Evolutionary conservation across 2,329 filamentous ascomycete genomes (phyloP).

Genomic region (Calonectria fujianensis): DNA sequence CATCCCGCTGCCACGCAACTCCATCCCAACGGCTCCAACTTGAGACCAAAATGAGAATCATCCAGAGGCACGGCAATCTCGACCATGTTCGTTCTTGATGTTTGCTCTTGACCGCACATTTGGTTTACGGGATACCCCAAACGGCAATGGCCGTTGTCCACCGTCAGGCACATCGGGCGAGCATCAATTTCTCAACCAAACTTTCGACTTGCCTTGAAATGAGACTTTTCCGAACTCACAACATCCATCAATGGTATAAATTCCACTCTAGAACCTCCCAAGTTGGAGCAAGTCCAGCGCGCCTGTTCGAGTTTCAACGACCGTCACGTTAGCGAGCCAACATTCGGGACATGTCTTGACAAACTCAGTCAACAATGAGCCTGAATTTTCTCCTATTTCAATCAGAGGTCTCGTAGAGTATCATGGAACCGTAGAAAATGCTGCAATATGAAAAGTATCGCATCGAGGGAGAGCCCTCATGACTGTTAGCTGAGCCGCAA

Average conservation of each 20-base stretch:
- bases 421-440: neutral
- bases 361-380: neutral
- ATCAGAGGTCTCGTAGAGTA: neutral
- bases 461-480: neutral
- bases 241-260: neutral
- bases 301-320: neutral
- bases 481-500: neutral
- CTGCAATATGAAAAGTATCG: neutral
- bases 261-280: neutral
- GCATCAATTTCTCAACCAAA: neutral
- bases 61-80: neutral
- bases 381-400: neutral
- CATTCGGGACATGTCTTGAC: neutral
- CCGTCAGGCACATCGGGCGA: neutral
- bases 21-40: neutral
- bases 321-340: neutral
- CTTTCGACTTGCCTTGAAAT: neutral
- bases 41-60: neutral
- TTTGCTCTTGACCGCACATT: neutral
- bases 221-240: neutral
- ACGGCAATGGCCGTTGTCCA: neutral
- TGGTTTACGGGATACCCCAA: neutral
- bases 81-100: neutral
- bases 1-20: neutral
- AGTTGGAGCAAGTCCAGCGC: neutral